A percentile compares a stretch with the other conserved stretches of the same genome.
These are phyloP conservation scores for Mycena alexandri DNA, from an alignment of 768 basidiomycete species.

Conservation along the genomic window DNA sequence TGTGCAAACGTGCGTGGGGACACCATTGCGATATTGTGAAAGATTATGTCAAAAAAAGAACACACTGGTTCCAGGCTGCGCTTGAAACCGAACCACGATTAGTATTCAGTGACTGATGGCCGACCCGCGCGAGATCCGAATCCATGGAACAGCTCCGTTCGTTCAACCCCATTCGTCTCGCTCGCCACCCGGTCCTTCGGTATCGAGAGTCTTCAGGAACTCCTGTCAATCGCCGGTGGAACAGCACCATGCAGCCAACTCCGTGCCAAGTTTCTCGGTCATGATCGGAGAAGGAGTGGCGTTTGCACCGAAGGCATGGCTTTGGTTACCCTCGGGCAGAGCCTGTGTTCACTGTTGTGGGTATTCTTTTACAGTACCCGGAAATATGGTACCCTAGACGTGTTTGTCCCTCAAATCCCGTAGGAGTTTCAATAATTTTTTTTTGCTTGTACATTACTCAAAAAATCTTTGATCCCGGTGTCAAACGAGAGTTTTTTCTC, in stretches of 20 bases:
- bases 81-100: conserved; percentile 1
- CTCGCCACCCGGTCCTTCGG: background rate
- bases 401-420: too few relatives aligned
- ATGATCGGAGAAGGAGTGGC: background rate
- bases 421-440: too few relatives aligned
- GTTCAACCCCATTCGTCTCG: too few relatives aligned
- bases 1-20: conserved; percentile 1
- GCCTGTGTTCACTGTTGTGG: too few relatives aligned
- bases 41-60: background rate
- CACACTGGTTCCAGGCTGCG: conserved; percentile 4
- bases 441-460: too few relatives aligned
- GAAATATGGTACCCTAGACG: too few relatives aligned
- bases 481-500: too few relatives aligned
- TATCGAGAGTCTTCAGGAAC: background rate
- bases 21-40: background rate
- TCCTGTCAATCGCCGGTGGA: conserved; percentile 2
- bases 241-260: conserved; percentile 4
- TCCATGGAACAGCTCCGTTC: too few relatives aligned
- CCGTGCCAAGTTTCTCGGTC: background rate
- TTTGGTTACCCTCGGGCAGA: too few relatives aligned
- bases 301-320: background rate
- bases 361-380: too few relatives aligned
- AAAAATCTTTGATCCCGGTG: too few relatives aligned
- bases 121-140: too few relatives aligned
- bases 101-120: conserved; percentile 1